These are phyloP conservation scores for Penicillium macrosclerotiorum DNA, from an alignment of 495 filamentous ascomycete genomes.

Conservation along the genomic window DNA sequence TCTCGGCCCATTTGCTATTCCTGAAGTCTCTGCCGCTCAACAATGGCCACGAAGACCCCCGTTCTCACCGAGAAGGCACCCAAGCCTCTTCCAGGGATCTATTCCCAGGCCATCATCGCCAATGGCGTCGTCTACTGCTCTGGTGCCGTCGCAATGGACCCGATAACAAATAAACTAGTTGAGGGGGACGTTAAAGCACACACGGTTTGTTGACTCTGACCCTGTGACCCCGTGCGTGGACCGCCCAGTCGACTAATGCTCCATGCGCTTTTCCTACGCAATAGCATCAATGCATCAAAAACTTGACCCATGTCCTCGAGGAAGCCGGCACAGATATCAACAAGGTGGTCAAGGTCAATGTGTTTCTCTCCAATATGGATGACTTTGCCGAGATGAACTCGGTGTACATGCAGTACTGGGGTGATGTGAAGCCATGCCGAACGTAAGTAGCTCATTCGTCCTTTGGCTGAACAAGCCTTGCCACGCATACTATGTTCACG, in stretches of 20 bases:
- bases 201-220: slow-evolving; percentile 33
- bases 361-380: slow-evolving; percentile 68
- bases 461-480: too few species aligned
- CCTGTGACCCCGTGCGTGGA: background rate
- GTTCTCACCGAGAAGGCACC: slow-evolving; percentile 52
- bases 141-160: slow-evolving; percentile 47
- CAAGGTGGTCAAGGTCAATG: slow-evolving; percentile 68
- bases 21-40: background rate
- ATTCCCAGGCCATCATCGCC: slow-evolving; percentile 56
- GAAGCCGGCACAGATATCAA: slow-evolving; percentile 59
- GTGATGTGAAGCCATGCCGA: slow-evolving; percentile 56
- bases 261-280: background rate
- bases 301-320: slow-evolving; percentile 62
- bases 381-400: slow-evolving; percentile 66
- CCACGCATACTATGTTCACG: too few species aligned
- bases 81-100: slow-evolving; percentile 49
- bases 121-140: slow-evolving; percentile 60
- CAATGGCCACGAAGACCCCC: slow-evolving; percentile 19
- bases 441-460: slow-evolving; percentile 45
- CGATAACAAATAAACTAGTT: slow-evolving; percentile 40
- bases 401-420: slow-evolving; percentile 57
- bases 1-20: background rate
- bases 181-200: slow-evolving; percentile 51
- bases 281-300: slow-evolving; percentile 54
- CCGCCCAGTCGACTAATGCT: too few species aligned